phyloP scores from a whole-genome alignment of 2,329 filamentous ascomycete genomes.

The Waltergamsia citrina region DNA sequence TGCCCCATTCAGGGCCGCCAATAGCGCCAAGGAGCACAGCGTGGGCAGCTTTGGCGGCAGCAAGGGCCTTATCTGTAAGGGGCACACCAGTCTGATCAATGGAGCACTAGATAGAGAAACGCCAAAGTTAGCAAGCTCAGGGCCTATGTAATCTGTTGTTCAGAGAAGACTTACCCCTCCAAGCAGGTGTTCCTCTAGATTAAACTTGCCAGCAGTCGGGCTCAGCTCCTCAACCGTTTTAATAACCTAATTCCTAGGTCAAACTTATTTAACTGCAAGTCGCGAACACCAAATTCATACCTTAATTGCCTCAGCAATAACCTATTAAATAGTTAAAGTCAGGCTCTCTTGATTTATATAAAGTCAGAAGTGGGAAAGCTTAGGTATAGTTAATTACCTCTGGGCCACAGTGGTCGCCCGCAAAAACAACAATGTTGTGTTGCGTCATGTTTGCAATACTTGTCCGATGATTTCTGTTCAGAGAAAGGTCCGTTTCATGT shows the following conservation, averaged over 20 bases:
- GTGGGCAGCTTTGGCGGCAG: conserved; percentile 72
- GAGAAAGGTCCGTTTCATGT: too few relatives aligned
- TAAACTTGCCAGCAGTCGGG: conserved; percentile 64
- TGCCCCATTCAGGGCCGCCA: conserved; percentile 89
- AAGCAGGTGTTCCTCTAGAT: conserved; percentile 78
- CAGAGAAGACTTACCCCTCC: conserved; percentile 72
- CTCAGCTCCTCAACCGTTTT: conserved; percentile 64
- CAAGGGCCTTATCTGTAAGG: conserved; percentile 70
- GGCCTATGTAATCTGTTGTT: conserved; percentile 6
- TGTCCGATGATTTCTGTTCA: too few relatives aligned
- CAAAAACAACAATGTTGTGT: conserved; percentile 71
- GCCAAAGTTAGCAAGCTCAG: too few relatives aligned
- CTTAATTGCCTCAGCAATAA: conserved; percentile 77
- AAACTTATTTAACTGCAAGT: too few relatives aligned
- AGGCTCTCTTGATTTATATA: too few relatives aligned
- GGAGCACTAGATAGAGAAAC: conserved; percentile 50
- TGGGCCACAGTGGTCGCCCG: conserved; percentile 73
- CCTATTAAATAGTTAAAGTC: conserved; percentile 27
- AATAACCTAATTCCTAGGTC: too few relatives aligned
- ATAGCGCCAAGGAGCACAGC: conserved; percentile 86
- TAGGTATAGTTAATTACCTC: conserved; percentile 54
- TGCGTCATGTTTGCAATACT: conserved; percentile 54
- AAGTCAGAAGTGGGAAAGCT: too few relatives aligned
- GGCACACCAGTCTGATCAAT: conserved; percentile 75
- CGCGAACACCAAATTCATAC: too few relatives aligned